Percentiles rank a stretch among this genome's conserved stretches.
Conservation (phyloP, 2,329 filamentous ascomycete genomes). For the Sporothrix curviconia region DNA sequence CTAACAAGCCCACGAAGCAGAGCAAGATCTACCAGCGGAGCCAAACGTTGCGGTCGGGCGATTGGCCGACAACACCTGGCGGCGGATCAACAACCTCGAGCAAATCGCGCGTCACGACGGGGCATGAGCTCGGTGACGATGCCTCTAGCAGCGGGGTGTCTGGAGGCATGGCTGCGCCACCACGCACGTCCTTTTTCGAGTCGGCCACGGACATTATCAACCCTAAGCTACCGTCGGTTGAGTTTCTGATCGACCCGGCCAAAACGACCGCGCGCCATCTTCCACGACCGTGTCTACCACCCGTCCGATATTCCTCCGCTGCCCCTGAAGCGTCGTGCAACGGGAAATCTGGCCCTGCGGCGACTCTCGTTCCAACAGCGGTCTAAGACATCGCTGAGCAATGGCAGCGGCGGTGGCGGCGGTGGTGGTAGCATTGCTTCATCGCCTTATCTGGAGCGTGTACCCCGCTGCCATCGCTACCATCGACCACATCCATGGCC, state of each 20-base stretch:
- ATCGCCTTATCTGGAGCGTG: slow-evolving; percentile 1
- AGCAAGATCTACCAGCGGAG: slow-evolving; percentile 69
- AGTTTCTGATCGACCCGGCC: slow-evolving; percentile 78
- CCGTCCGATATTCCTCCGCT: slow-evolving; percentile 86
- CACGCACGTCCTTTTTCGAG: slow-evolving; percentile 89
- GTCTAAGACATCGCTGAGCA: background rate
- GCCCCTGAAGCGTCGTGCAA: slow-evolving; percentile 49
- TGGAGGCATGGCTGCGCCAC: slow-evolving; percentile 58
- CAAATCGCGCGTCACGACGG: slow-evolving; percentile 41
- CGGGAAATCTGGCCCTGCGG: slow-evolving; percentile 29
- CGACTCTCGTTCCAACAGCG: slow-evolving; percentile 16
- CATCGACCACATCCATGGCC: no score
- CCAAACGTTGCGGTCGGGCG: slow-evolving; percentile 58
- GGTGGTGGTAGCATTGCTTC: background rate
- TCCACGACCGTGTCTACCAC: slow-evolving; percentile 93
- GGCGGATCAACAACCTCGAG: slow-evolving; percentile 14
- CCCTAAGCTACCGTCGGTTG: slow-evolving; percentile 72
- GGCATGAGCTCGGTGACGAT: slow-evolving; percentile 37
- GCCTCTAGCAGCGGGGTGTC: slow-evolving; percentile 18
- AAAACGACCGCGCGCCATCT: slow-evolving; percentile 82
- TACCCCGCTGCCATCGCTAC: no score
- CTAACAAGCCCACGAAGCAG: slow-evolving; percentile 39
- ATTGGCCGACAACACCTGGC: slow-evolving; percentile 26
- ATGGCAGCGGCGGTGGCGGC: background rate
- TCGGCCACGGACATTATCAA: slow-evolving; percentile 88